phyloP scores from a whole-genome alignment of 192 early-diverging fungal genomes.

The Geranomyces michiganensis region DNA sequence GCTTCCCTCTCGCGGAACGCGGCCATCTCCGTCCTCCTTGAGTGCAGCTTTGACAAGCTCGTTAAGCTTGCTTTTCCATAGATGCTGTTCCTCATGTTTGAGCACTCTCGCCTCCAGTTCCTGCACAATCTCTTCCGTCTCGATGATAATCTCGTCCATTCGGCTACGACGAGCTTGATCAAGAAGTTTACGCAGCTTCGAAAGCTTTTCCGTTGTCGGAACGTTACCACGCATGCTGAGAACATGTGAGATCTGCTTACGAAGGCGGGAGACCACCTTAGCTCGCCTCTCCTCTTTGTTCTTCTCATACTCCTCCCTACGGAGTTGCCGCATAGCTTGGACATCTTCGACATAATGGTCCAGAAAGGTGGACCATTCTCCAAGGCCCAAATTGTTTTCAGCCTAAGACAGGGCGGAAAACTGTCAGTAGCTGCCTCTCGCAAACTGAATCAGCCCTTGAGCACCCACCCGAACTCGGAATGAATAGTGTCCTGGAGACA shows the following conservation, averaged over 20 bases:
- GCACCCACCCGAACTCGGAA: slow-evolving; percentile 30
- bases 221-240: slow-evolving; percentile 27
- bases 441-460: background rate
- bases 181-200: slow-evolving; percentile 19
- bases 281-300: slow-evolving; percentile 25
- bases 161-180: slow-evolving; percentile 27
- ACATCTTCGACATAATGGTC: slow-evolving; percentile 35
- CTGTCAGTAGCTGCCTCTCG: background rate
- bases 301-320: slow-evolving; percentile 27
- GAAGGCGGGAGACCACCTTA: slow-evolving; percentile 9
- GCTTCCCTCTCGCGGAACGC: slow-evolving; percentile 6
- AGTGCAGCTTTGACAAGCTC: slow-evolving; percentile 28
- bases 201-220: slow-evolving; percentile 31
- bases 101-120: slow-evolving; percentile 19
- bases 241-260: slow-evolving; percentile 18
- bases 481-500: slow-evolving; percentile 31
- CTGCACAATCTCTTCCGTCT: slow-evolving; percentile 20
- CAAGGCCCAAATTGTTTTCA: slow-evolving; percentile 30
- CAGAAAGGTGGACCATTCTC: slow-evolving; percentile 33
- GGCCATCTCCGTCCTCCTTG: slow-evolving; percentile 32
- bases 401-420: background rate
- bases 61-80: slow-evolving; percentile 29
- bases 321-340: slow-evolving; percentile 22
- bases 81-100: slow-evolving; percentile 33
- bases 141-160: slow-evolving; percentile 17